Evolutionary conservation across 1,284 basidiomycete genomes (phyloP), one percentile per base, ranked within the genome.

Genomic region (Trametes polyzona): DNA sequence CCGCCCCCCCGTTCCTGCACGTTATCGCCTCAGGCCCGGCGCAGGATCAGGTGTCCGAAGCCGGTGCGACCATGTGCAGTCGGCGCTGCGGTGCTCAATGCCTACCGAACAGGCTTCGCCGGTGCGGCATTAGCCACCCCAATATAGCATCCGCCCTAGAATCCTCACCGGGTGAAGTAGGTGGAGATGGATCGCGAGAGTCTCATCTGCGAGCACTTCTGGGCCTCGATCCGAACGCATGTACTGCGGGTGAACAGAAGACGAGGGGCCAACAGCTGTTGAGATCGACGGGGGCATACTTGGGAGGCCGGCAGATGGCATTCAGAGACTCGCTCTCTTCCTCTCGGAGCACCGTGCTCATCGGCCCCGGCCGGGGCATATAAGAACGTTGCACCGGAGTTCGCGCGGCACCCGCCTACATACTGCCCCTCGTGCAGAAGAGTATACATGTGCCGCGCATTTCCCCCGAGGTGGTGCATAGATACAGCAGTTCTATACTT

Each of bases 401-500:
- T 37, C 16, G 12, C 4, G n/a, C 11, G 39, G 14, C 19, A 24
- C n/a, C n/a, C 9, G 17, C 2, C 37, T 23, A n/a, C n/a, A n/a
- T 21, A 5, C 17, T 41, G 23, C 5, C 12, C 40, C 23, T 14
- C 40, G 23, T 6, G 11, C 21, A 24, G 11, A 26, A 24, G 23
- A 26, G 3, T n/a, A 12, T 35, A 4, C 12, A 12, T 12, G n/a
- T 35, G 14, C 17, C 12, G 33, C 12, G n/a, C 6, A n/a, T n/a
- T 35, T 35, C n/a, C n/a, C n/a, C n/a, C n/a, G n/a, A n/a, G n/a
- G n/a, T n/a, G n/a, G n/a, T n/a, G n/a, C n/a, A n/a, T n/a, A n/a
- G n/a, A n/a, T n/a, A n/a, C n/a, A n/a, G n/a, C n/a, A n/a, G 11
- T 36, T 33, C 44, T 44, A 41, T 10, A 52, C 59, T 50, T 49